Conservation (phyloP, 2,329 filamentous ascomycete genomes). For the Fusarium robinianum region DNA sequence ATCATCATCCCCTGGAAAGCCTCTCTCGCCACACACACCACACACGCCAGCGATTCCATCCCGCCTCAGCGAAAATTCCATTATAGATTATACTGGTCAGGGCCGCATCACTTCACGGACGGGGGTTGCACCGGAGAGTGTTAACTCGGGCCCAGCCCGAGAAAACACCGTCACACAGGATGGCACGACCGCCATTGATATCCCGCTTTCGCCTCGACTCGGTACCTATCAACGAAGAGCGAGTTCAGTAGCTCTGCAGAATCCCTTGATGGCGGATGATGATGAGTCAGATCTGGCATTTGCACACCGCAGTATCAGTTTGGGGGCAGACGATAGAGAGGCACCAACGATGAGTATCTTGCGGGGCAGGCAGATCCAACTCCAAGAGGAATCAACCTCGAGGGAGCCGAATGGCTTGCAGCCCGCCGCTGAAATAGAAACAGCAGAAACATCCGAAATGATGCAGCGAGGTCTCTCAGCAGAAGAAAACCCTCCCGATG, state of each 20-base stretch:
- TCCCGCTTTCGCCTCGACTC: constrained; percentile 70
- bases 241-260: constrained; percentile 70
- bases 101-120: constrained; percentile 40
- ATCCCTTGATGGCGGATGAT: constrained; percentile 57
- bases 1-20: constrained; percentile 88
- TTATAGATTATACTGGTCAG: constrained; percentile 49
- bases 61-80: constrained; percentile 87
- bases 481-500: constrained; percentile 53
- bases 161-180: constrained; percentile 51
- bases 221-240: constrained; percentile 63
- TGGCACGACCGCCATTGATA: constrained; percentile 71
- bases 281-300: constrained; percentile 66
- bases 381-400: constrained; percentile 40
- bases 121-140: constrained; percentile 31
- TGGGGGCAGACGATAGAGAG: constrained; percentile 67
- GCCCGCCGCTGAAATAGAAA: constrained; percentile 49
- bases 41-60: constrained; percentile 94
- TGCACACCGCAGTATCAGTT: constrained; percentile 68
- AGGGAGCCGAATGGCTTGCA: constrained; percentile 41
- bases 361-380: constrained; percentile 50
- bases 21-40: constrained; percentile 85
- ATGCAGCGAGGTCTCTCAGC: constrained; percentile 49
- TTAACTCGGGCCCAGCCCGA: constrained; percentile 41
- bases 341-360: constrained; percentile 68
- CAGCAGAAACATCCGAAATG: constrained; percentile 45